Evolutionary conservation across 2,329 filamentous ascomycete species (phyloP), one percentile per base, ranked within the genome.

Genomic region (Rutstroemia sydowiana): DNA sequence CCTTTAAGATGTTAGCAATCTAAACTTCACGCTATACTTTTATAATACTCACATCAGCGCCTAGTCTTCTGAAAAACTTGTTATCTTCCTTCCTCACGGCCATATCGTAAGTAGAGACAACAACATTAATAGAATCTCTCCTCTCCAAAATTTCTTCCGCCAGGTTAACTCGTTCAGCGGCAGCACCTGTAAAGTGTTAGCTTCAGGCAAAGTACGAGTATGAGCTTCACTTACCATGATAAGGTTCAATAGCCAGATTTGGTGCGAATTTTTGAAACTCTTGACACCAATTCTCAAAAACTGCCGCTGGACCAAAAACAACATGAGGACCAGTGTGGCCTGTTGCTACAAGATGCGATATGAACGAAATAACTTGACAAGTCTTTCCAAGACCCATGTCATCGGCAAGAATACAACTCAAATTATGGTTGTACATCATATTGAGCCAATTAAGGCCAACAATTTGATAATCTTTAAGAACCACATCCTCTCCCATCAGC

Each of bases 341-440:
- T 28, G 79, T 79, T 63, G 90, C 82, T 14, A 87, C 82, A 23
- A 98, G 74, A 61, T 95, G 85, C 14, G 89, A 87, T 42, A 98
- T 76, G 62, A 98, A 89, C 0, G 89, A 84, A 60, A 98, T 95
- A 56, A 97, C 89, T 64, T 98, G 92, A 62, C 90, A 96, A 0
- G 93, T 98, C 74, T 98, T 98, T 42, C 93, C 93, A 37, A 92
- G 74, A 47, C 88, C 93, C 93, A 98, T 98, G 66, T 98, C 93
- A 66, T 98, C 93, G 1, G 93, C 93, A 16, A 98, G 75, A 52
- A 98, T 97, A 57, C 90, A 92, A 42, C 88, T 92, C 47, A 95
- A 78, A 26, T 83, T 77, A 53, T 87, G 83, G 48, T 84, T 77
- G 71, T 89, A 95, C 13, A 98, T 76, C 42, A 97, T 71, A 51